Percentiles rank a stretch among this genome's conserved stretches.
These are phyloP conservation scores for Tylopilus plumbeoviolaceoides DNA, from an alignment of 768 basidiomycete genomes.

Conservation along the genomic window DNA sequence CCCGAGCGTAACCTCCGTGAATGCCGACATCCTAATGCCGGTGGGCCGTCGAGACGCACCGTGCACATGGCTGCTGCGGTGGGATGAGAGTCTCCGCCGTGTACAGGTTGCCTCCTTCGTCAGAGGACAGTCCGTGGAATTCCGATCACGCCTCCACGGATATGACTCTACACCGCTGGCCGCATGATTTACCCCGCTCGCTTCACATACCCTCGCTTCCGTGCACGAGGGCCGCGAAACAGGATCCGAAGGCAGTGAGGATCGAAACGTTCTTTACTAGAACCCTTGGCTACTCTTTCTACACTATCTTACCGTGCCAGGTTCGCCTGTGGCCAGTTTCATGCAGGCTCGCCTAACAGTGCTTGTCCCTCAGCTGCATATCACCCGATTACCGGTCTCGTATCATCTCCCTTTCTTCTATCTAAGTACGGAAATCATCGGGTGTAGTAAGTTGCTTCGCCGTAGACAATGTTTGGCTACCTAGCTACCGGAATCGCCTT, in stretches of 20 bases:
- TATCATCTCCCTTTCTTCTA: not conserved
- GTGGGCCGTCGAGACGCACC: not conserved
- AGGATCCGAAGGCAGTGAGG: constrained; percentile 18
- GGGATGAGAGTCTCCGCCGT: constrained; percentile 1
- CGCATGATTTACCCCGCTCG: constrained; percentile 11
- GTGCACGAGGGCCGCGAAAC: constrained; percentile 18
- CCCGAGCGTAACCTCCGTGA: not conserved
- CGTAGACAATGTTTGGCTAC: not conserved
- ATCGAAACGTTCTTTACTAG: constrained; percentile 13
- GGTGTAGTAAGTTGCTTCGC: not conserved
- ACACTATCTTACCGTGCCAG: not conserved
- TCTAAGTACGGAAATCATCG: constrained; percentile 1
- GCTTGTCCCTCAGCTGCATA: not conserved
- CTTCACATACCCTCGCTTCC: constrained; percentile 20
- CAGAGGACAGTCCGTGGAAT: constrained; percentile 21
- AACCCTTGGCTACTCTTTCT: constrained; percentile 4
- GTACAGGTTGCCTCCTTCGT: not conserved
- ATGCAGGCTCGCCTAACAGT: constrained; percentile 9
- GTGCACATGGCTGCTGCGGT: not conserved
- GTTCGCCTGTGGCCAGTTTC: constrained; percentile 11
- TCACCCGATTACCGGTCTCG: constrained; percentile 8
- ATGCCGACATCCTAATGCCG: not conserved
- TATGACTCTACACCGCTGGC: not conserved
- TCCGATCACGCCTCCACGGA: constrained; percentile 15
- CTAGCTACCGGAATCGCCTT: not conserved